phyloP scores from a whole-genome alignment of 2,329 filamentous ascomycete genomes.

The Ophiostoma piceae region DNA sequence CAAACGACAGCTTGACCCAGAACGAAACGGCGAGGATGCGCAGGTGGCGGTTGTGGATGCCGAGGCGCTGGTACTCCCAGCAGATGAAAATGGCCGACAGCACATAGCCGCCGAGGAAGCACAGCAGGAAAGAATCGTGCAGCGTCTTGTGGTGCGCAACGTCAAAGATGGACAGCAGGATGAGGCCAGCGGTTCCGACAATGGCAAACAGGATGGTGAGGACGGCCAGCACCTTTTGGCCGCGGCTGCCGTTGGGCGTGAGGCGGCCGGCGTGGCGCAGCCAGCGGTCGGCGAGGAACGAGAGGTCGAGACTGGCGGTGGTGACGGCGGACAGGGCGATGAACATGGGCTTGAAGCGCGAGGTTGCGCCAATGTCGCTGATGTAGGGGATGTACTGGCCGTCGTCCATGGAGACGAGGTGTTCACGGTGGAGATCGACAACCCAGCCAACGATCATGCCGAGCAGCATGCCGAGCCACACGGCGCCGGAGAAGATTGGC shows the following conservation, averaged over 20 bases:
- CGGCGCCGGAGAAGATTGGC: slow-evolving; percentile 60
- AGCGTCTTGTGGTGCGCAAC: slow-evolving; percentile 60
- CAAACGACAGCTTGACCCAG: slow-evolving; percentile 80
- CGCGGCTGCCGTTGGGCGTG: slow-evolving; percentile 60
- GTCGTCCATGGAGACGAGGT: slow-evolving; percentile 56
- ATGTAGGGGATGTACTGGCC: slow-evolving; percentile 65
- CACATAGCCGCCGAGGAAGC: slow-evolving; percentile 85
- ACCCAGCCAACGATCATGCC: slow-evolving; percentile 68
- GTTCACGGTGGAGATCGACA: slow-evolving; percentile 46
- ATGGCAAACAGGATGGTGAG: slow-evolving; percentile 64
- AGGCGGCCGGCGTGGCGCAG: slow-evolving; percentile 77
- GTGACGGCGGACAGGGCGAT: slow-evolving; percentile 66
- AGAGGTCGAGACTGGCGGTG: slow-evolving; percentile 72
- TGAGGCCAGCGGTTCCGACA: slow-evolving; percentile 71
- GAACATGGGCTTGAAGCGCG: slow-evolving; percentile 68
- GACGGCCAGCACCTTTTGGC: slow-evolving; percentile 58
- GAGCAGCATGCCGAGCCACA: slow-evolving; percentile 64
- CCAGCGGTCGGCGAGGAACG: slow-evolving; percentile 77
- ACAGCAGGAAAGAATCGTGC: slow-evolving; percentile 69
- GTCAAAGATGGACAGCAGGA: slow-evolving; percentile 81
- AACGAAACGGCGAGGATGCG: slow-evolving; percentile 71
- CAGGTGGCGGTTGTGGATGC: slow-evolving; percentile 66
- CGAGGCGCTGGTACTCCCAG: slow-evolving; percentile 81
- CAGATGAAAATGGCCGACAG: slow-evolving; percentile 83
- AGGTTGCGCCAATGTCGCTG: slow-evolving; percentile 56